Evolutionary conservation across 208 protist species (phyloP).

Genomic region (Phytomonas francai): DNA sequence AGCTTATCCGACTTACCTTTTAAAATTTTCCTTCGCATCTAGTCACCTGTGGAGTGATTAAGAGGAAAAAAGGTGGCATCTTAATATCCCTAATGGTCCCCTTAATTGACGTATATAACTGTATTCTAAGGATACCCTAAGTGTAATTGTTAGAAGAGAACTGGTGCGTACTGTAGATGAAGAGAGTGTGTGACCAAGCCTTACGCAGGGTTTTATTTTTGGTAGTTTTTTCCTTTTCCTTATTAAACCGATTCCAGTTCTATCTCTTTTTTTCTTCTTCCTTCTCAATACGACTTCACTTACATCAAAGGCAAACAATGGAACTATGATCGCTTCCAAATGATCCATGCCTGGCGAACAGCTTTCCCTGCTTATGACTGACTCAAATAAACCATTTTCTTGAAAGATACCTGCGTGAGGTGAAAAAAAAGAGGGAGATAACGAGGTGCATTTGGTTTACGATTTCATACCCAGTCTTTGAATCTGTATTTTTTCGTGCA

Average conservation of each 20-base stretch:
- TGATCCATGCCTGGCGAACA: not conserved
- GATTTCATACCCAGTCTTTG: not conserved
- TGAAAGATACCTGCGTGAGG: not conserved
- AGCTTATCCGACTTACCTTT: not conserved
- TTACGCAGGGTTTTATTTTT: not conserved
- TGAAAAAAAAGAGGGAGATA: not conserved
- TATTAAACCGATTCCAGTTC: not conserved
- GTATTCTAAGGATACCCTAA: not conserved
- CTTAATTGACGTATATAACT: not conserved
- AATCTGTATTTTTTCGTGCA: not conserved
- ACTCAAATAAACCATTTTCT: not conserved
- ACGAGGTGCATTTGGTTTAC: not conserved
- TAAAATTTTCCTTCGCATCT: not conserved
- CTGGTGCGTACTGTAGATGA: not conserved
- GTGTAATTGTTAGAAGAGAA: not conserved
- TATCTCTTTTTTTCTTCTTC: not conserved
- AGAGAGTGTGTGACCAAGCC: not conserved
- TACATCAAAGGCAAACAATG: no score
- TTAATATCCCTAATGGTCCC: not conserved
- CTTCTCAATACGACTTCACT: not conserved
- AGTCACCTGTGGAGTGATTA: not conserved
- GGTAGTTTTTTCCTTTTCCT: not conserved
- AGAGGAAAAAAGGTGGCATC: not conserved
- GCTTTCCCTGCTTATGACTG: not conserved
- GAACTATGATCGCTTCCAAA: not conserved